Conservation (phyloP, 805 yeast genomes). For the Sporopachydermia lactativora region DNA sequence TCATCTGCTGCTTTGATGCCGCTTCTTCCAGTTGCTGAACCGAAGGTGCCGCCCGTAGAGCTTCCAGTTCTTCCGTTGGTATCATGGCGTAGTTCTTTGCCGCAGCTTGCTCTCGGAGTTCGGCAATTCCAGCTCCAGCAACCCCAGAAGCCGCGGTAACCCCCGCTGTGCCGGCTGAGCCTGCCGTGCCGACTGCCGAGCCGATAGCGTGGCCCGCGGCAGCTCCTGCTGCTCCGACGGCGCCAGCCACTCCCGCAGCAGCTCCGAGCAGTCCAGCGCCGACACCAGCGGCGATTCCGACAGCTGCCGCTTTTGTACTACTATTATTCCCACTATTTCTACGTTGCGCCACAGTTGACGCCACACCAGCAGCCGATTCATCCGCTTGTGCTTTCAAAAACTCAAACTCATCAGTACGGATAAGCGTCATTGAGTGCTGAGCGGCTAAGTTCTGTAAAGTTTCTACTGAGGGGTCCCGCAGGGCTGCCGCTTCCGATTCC, state of each 20-base stretch:
- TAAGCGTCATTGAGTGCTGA: not conserved
- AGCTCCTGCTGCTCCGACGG: not conserved
- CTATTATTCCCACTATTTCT: too few relatives aligned
- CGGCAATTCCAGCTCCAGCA: slow-evolving; percentile 3
- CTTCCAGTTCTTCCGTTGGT: slow-evolving; percentile 6
- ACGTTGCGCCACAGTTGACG: too few relatives aligned
- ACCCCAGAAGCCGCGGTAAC: slow-evolving; percentile 7
- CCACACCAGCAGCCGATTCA: too few relatives aligned
- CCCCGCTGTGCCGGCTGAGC: not conserved
- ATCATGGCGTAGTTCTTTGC: slow-evolving; percentile 4
- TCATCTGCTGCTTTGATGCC: slow-evolving; percentile 5
- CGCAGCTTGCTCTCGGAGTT: slow-evolving; percentile 4
- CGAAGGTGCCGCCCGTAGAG: slow-evolving; percentile 1
- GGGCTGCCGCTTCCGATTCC: not conserved
- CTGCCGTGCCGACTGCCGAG: not conserved
- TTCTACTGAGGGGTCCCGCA: not conserved
- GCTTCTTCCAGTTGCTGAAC: slow-evolving; percentile 3
- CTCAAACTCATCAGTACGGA: not conserved
- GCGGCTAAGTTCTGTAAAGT: not conserved
- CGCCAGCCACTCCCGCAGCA: not conserved
- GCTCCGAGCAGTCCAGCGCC: not conserved
- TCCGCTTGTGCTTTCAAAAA: not conserved
- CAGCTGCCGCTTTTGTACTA: not conserved
- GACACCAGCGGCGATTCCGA: not conserved
- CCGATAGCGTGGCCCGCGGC: not conserved